These are phyloP conservation scores for Auriscalpium microsporum DNA, from an alignment of 768 basidiomycete species.

Conservation along the genomic window DNA sequence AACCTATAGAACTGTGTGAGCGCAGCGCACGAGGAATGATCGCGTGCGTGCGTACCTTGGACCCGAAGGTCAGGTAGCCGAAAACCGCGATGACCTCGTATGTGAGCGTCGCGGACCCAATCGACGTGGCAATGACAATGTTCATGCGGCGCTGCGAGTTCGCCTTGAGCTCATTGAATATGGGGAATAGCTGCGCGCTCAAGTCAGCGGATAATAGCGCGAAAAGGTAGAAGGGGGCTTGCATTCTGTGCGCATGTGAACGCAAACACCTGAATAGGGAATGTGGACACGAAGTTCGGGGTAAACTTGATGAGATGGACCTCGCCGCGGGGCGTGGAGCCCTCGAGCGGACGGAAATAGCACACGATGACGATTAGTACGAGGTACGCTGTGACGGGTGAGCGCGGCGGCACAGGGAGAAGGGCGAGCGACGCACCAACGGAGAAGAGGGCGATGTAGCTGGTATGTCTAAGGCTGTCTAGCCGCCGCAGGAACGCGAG, in stretches of 20 bases:
- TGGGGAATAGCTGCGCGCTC: constrained; percentile 68
- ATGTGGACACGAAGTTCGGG: constrained; percentile 69
- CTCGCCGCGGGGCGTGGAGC: constrained; percentile 55
- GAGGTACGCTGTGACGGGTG: constrained; percentile 49
- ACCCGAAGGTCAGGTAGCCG: constrained; percentile 91
- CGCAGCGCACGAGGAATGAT: not conserved
- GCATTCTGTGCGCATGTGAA: constrained; percentile 94
- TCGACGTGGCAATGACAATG: constrained; percentile 75
- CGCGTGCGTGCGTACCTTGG: constrained; percentile 41
- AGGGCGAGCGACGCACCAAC: constrained; percentile 53
- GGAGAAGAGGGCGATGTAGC: constrained; percentile 85
- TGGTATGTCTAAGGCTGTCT: constrained; percentile 83
- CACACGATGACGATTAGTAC: constrained; percentile 72
- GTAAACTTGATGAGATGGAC: constrained; percentile 67
- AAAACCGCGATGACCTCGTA: constrained; percentile 87
- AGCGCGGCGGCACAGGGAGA: constrained; percentile 1
- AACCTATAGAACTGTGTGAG: constrained; percentile 39
- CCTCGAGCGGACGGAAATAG: constrained; percentile 68
- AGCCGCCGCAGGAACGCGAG: constrained; percentile 76
- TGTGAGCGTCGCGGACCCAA: constrained; percentile 72
- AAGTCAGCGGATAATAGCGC: not conserved
- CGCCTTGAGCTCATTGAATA: constrained; percentile 81
- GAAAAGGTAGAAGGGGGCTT: not conserved
- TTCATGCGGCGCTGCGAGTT: constrained; percentile 85
- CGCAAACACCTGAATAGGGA: constrained; percentile 91